phyloP scores from a whole-genome alignment of 768 basidiomycete species.

The Tremella yokohamensis region DNA sequence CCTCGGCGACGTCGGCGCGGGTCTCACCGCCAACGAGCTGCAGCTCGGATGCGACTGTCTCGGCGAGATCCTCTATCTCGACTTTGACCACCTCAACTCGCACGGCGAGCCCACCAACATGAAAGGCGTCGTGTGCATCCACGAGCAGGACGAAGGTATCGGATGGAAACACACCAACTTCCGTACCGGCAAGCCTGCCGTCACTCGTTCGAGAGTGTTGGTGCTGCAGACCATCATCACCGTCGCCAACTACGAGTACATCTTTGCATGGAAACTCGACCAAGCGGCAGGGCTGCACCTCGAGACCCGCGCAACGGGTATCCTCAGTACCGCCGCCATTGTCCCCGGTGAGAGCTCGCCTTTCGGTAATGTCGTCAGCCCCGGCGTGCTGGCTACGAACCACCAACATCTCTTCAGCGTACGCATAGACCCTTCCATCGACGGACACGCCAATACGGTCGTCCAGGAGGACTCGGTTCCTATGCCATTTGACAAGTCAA shows the following conservation, averaged over 20 bases:
- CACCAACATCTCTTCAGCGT: conserved; percentile 43
- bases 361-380: conserved; percentile 38
- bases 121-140: conserved; percentile 43
- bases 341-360: conserved; percentile 33
- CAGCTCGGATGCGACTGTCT: conserved; percentile 27
- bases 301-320: conserved; percentile 47
- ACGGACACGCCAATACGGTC: conserved; percentile 34
- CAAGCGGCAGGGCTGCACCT: conserved; percentile 40
- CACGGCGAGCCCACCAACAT: conserved; percentile 19
- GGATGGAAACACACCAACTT: conserved; percentile 48
- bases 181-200: conserved; percentile 34
- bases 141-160: conserved; percentile 49
- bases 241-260: conserved; percentile 44
- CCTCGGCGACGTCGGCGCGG: conserved; percentile 34
- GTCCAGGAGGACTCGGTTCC: conserved; percentile 41
- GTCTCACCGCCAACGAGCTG: conserved; percentile 29
- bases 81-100: conserved; percentile 23
- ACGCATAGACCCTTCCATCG: conserved; percentile 40
- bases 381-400: conserved; percentile 36
- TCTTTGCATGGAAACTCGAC: conserved; percentile 36
- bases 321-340: conserved; percentile 39
- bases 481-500: conserved; percentile 9
- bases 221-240: conserved; percentile 45
- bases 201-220: conserved; percentile 38
- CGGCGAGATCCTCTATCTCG: conserved; percentile 25